Base-by-base conservation (phyloP, 306 rosid genomes). In the Oemleria cerasiformis region DNA sequence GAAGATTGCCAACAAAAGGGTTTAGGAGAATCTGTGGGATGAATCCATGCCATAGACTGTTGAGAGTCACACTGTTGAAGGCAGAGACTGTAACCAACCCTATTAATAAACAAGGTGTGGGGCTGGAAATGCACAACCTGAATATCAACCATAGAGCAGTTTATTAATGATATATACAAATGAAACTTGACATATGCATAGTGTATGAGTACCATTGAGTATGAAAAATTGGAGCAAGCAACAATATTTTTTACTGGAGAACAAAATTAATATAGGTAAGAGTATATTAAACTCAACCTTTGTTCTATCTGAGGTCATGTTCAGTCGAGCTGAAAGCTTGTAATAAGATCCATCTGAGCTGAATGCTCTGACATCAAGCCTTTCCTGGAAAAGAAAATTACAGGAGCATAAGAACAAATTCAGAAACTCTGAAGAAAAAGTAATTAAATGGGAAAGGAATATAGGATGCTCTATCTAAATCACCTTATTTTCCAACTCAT, bases 401-500 rank as follows among this genome's bases (percentile, higher is more conserved):
- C 79, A 70, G 75, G 60, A 80, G 63, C 73, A 82, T 73, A 68
- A 56, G 58, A 38, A 63, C 21, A 65, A 78, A 50, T 39, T 42
- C 67, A 70, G 74, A 64, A 60, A 76, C 65, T 61, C 63, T 23
- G 34, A 45, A 63, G 62, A 59, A 65, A 65, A 30, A 48, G 8
- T 47, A 16, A 4, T 44, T 47, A 12, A 17, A 70, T 71, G 12
- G 36, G 62, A 44, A 17, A 63, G 23, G 59, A 6, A 17, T 39
- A 63, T 61, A 7, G 54, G 43, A 53, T 49, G 49, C 30, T 39
- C 67, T 67, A 63, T 73, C 50, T 60, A 73, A 64, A 68, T 60
- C 68, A 94, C 99, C 99, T 94, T 91, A 84, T 94, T 94, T 86
- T 94, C 99, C 64, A 94, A 84, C 71, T 94, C 99, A 81, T 61